Percentiles rank a stretch among this genome's conserved stretches.
phyloP scores from a whole-genome alignment of 306 rosid genomes.

The Senna tora region DNA sequence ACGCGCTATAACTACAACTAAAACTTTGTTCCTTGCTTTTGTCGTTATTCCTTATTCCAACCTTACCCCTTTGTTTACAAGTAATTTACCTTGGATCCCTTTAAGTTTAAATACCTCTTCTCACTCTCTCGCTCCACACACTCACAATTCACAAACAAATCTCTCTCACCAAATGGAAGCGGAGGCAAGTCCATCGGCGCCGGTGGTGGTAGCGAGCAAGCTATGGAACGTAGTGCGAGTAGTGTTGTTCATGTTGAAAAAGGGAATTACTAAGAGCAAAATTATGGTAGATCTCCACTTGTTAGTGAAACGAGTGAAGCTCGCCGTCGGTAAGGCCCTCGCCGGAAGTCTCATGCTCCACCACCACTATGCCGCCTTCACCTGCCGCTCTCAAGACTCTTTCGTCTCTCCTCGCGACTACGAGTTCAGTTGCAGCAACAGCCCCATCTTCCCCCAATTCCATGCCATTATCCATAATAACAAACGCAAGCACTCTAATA shows the following conservation, averaged over 20 bases:
- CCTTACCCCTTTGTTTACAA: too few species aligned
- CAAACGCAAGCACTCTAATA: constrained; percentile 41
- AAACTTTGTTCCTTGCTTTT: too few species aligned
- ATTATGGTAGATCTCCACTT: constrained; percentile 50
- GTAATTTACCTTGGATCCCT: background rate
- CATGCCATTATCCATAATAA: constrained; percentile 17
- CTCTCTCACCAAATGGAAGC: constrained; percentile 64
- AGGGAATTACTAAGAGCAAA: constrained; percentile 75
- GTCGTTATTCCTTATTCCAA: too few species aligned
- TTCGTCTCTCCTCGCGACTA: constrained; percentile 71
- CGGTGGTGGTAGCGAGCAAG: constrained; percentile 52
- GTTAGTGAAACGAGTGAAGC: constrained; percentile 70
- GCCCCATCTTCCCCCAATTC: constrained; percentile 57
- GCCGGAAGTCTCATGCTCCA: constrained; percentile 54
- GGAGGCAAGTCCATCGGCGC: constrained; percentile 47
- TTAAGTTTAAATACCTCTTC: constrained; percentile 40
- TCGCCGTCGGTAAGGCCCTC: constrained; percentile 65
- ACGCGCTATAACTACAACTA: too few species aligned
- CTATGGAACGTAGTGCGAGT: constrained; percentile 68
- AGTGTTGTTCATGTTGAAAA: constrained; percentile 67
- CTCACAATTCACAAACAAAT: too few species aligned
- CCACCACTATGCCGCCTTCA: constrained; percentile 55
- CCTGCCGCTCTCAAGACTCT: constrained; percentile 61
- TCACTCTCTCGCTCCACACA: background rate
- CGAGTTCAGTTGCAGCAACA: constrained; percentile 96